phyloP scores from a whole-genome alignment of 257 asterid species.

The Forsythia viridissima region DNA sequence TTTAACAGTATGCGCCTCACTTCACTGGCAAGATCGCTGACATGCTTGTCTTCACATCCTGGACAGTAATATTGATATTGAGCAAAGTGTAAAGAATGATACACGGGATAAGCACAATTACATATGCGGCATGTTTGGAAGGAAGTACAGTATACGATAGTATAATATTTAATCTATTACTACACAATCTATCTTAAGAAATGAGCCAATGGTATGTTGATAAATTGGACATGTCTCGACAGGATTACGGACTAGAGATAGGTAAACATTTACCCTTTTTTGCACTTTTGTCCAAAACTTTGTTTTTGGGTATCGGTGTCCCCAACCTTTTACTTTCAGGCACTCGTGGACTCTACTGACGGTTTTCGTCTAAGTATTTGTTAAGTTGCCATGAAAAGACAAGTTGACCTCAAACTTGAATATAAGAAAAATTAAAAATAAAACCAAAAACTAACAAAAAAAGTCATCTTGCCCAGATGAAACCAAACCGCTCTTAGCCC shows the following conservation, averaged over 20 bases:
- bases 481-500: too few relatives aligned
- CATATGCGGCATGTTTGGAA: background rate
- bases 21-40: constrained; percentile 69
- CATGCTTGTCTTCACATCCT: constrained; percentile 87
- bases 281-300: background rate
- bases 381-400: background rate
- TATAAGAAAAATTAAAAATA: too few relatives aligned
- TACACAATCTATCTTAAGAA: background rate
- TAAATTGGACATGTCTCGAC: background rate
- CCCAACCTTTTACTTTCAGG: background rate
- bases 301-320: background rate
- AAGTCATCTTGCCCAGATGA: too few relatives aligned
- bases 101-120: background rate
- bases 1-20: constrained; percentile 57
- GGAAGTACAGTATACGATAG: background rate
- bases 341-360: background rate
- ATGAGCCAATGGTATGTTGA: background rate
- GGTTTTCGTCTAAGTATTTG: background rate
- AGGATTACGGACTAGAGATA: too few relatives aligned
- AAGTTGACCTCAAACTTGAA: background rate
- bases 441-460: too few relatives aligned
- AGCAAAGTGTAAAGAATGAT: background rate
- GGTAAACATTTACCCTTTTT: background rate
- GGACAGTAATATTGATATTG: background rate
- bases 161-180: too few relatives aligned